Percentiles rank a stretch among this genome's conserved stretches.
These are phyloP conservation scores for Adiantum capillusveneris DNA, from an alignment of 75 land plant genomes.

Conservation along the genomic window DNA sequence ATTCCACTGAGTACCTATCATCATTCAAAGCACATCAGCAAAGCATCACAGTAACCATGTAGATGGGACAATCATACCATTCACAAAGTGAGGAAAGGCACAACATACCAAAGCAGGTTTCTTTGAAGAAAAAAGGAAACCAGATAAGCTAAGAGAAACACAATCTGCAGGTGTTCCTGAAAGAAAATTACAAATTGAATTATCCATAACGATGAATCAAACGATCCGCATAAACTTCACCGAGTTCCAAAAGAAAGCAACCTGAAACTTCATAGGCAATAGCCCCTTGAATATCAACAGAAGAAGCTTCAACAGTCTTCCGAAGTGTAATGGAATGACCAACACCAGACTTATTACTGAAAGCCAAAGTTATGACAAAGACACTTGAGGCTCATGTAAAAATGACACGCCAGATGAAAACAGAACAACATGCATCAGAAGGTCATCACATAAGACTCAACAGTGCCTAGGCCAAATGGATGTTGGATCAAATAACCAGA, in stretches of 20 bases:
- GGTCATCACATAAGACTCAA: too few relatives aligned
- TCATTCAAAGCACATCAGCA: background rate
- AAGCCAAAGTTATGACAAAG: background rate
- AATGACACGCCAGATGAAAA: too few relatives aligned
- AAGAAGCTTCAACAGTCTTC: constrained; percentile 13
- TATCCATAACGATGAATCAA: too few relatives aligned
- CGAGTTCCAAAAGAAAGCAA: constrained; percentile 3
- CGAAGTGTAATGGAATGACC: constrained; percentile 28
- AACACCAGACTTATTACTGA: constrained; percentile 34
- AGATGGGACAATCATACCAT: too few relatives aligned
- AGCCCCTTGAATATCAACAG: constrained; percentile 21
- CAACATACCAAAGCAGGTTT: constrained; percentile 70
- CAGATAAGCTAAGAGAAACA: constrained; percentile 60
- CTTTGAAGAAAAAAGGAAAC: constrained; percentile 49
- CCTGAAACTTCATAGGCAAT: constrained; percentile 40
- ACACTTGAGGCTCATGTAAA: too few relatives aligned
- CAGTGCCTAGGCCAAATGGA: too few relatives aligned
- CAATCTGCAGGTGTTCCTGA: constrained; percentile 93
- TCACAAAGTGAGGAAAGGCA: too few relatives aligned
- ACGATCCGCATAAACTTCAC: too few relatives aligned
- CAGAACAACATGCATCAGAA: too few relatives aligned
- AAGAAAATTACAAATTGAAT: too few relatives aligned
- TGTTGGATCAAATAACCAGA: too few relatives aligned
- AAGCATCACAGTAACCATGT: too few relatives aligned
- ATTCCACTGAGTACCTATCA: constrained; percentile 90